A percentile compares a stretch with the other conserved stretches of the same genome.
Conservation (phyloP, 1,284 basidiomycete species). For the Anthracocystis setariae region DNA sequence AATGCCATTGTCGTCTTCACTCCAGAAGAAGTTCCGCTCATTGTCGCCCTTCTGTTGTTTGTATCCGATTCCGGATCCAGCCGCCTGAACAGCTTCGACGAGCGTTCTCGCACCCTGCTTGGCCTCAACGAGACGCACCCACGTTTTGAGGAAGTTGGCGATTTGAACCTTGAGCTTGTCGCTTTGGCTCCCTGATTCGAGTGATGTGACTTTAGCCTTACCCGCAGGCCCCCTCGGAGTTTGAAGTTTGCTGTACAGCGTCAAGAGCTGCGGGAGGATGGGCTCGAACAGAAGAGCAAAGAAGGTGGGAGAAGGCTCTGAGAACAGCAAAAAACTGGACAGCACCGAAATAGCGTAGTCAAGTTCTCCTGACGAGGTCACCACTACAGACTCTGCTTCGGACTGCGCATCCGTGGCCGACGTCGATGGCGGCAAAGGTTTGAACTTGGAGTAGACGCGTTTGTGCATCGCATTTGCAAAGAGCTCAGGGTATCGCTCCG, state of each 20-base stretch:
- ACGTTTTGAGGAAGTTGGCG: slow-evolving; percentile 50
- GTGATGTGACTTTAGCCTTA: slow-evolving; percentile 32
- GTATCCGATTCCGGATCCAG: slow-evolving; percentile 36
- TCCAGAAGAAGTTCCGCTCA: slow-evolving; percentile 25
- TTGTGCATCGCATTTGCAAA: slow-evolving; percentile 26
- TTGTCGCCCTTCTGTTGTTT: background rate
- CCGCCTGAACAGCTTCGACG: slow-evolving; percentile 16
- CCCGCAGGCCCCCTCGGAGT: background rate
- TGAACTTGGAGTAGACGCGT: slow-evolving; percentile 28
- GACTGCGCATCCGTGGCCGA: background rate
- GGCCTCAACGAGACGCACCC: slow-evolving; percentile 49
- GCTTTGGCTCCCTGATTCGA: slow-evolving; percentile 14
- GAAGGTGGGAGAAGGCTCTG: slow-evolving; percentile 59
- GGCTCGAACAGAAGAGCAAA: slow-evolving; percentile 48
- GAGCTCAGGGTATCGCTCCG: slow-evolving; percentile 30
- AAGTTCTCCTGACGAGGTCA: slow-evolving; percentile 12
- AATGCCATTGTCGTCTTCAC: slow-evolving; percentile 23
- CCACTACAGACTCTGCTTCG: slow-evolving; percentile 1
- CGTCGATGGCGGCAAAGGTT: slow-evolving; percentile 10
- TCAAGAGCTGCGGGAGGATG: slow-evolving; percentile 46
- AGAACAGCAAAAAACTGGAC: slow-evolving; percentile 47
- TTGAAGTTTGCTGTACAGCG: slow-evolving; percentile 38
- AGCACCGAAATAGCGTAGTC: slow-evolving; percentile 40
- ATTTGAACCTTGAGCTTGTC: slow-evolving; percentile 37
- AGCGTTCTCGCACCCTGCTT: slow-evolving; percentile 22